Evolutionary conservation across 2,329 filamentous ascomycete genomes (phyloP).

Genomic region (Colletotrichum cereale): DNA sequence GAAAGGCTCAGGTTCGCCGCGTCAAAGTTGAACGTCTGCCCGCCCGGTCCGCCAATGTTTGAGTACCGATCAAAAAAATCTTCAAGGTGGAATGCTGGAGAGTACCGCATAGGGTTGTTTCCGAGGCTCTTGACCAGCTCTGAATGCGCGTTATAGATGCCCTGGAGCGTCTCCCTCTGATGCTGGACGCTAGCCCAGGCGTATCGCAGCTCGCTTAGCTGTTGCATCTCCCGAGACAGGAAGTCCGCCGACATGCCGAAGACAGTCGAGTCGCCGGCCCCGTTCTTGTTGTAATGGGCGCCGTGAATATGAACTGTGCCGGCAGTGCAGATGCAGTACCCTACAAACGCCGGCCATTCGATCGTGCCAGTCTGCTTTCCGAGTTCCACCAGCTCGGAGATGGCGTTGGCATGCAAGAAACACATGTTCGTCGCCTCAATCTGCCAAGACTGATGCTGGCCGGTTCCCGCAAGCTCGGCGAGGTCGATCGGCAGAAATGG

Average conservation of each 20-base stretch:
- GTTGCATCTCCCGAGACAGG: conserved; percentile 82
- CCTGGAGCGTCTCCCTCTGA: conserved; percentile 82
- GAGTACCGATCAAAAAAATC: conserved; percentile 88
- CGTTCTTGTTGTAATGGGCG: conserved; percentile 76
- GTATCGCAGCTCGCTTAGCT: conserved; percentile 79
- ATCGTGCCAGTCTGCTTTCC: conserved; percentile 80
- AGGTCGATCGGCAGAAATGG: conserved; percentile 89
- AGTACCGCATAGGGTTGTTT: conserved; percentile 78
- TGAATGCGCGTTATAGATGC: conserved; percentile 81
- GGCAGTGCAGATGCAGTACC: conserved; percentile 88
- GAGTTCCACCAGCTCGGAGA: conserved; percentile 84
- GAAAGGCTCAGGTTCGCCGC: conserved; percentile 79
- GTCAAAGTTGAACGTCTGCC: conserved; percentile 74
- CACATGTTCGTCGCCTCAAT: conserved; percentile 92
- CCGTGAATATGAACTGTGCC: conserved; percentile 92
- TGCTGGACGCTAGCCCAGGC: conserved; percentile 84
- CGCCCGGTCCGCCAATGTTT: conserved; percentile 68
- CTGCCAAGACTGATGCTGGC: conserved; percentile 92
- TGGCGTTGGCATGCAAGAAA: conserved; percentile 87
- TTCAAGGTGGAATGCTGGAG: conserved; percentile 85
- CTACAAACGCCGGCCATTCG: conserved; percentile 89
- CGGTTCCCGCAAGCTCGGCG: conserved; percentile 81
- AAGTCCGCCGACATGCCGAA: conserved; percentile 75
- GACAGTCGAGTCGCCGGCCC: conserved; percentile 70
- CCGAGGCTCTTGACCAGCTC: conserved; percentile 82